Evolutionary conservation across 768 basidiomycete species (phyloP).

Genomic region (Lactarius pseudohatsudake): DNA sequence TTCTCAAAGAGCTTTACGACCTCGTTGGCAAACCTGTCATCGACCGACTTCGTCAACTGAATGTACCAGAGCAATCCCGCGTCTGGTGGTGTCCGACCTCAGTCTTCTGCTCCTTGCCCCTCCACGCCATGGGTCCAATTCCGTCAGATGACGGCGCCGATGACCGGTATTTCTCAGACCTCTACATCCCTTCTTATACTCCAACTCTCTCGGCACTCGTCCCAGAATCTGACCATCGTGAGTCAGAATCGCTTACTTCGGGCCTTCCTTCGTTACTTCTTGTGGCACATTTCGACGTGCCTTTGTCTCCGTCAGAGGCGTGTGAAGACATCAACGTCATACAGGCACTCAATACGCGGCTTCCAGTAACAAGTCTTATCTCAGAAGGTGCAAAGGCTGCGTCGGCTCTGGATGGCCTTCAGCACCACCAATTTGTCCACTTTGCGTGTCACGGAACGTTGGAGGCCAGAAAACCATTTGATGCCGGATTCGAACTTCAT

Average conservation of each 20-base stretch:
- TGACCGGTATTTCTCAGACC: background rate
- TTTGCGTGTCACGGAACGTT: background rate
- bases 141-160: background rate
- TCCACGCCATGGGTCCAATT: background rate
- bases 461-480: background rate
- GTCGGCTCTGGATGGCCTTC: background rate
- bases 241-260: background rate
- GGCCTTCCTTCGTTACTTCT: background rate
- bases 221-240: background rate
- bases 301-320: background rate
- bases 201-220: background rate
- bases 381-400: background rate
- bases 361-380: background rate
- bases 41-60: background rate
- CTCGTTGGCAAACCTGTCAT: background rate
- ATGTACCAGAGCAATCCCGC: background rate
- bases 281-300: background rate
- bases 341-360: background rate
- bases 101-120: background rate
- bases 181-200: conserved; percentile 1
- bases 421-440: background rate
- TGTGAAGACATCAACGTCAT: background rate
- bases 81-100: background rate
- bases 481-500: background rate
- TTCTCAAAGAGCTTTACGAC: background rate